Evolutionary conservation across 345 rosid species (phyloP).

Genomic region (Linum usitatissimum): DNA sequence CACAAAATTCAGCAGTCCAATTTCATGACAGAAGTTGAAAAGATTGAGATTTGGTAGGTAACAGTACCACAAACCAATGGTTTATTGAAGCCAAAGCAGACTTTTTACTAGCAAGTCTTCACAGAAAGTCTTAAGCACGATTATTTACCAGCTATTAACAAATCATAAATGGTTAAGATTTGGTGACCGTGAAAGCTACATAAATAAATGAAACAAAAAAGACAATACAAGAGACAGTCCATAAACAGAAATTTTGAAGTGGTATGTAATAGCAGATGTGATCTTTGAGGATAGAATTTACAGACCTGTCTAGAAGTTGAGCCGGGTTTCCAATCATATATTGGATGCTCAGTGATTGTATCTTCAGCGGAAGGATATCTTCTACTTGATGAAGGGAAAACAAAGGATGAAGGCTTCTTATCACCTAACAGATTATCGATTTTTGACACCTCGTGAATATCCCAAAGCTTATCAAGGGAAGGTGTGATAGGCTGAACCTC

Average conservation of each 20-base stretch:
- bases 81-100: not conserved
- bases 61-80: not conserved
- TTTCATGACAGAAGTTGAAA: not conserved
- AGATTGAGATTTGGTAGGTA: not conserved
- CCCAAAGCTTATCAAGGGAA: conserved; percentile 71
- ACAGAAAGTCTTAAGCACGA: too few species aligned
- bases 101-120: not conserved
- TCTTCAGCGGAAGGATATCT: conserved; percentile 61
- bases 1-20: not conserved
- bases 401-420: conserved; percentile 52
- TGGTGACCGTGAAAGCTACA: too few species aligned
- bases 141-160: too few species aligned
- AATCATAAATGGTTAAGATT: too few species aligned
- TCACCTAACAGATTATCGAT: conserved; percentile 43
- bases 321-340: conserved; percentile 70
- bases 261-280: too few species aligned
- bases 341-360: conserved; percentile 48
- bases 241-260: too few species aligned
- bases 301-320: conserved; percentile 66
- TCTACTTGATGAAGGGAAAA: conserved; percentile 58
- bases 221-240: too few species aligned
- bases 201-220: too few species aligned
- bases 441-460: conserved; percentile 43
- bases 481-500: conserved; percentile 74
- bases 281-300: not conserved